Base-by-base conservation (phyloP, 129 eudicot genomes). In the Gnaphalium uliginosum region DNA sequence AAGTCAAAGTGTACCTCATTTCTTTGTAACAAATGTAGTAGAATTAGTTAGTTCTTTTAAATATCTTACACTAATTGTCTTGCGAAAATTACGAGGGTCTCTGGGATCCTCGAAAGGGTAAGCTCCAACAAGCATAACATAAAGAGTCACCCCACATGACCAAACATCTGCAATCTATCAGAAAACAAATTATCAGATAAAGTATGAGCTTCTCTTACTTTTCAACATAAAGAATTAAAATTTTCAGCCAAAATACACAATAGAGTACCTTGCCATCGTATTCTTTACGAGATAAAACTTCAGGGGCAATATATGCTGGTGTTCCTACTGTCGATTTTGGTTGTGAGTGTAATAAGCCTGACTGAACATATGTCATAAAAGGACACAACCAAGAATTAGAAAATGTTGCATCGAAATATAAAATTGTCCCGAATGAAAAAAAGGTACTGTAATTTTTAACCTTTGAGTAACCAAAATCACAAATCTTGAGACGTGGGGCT, bases 301-400 rank as follows among this genome's bases (percentile, higher is more conserved):
- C 97, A 1, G 97, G 97, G 51, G 96, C 96, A 71, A 92, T 92
- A 81, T 92, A 89, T 23, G 97, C 97, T 53, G 97, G 97, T 30
- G 97, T 92, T 72, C 97, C 97, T 4, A 92, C 97, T 56, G 89
- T 89, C 21, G 97, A 92, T 68, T 92, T 92, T 53, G 97, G 96
- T 83, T 88, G 90, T 0, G 96, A 89, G 65, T 92, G 96, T 75
- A 89, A 82, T 66, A 92, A 76, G 54, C 83, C 89, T n/a, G 97
- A 92, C 97, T 92, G 81, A 43, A 71, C 21, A 5, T 50, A 76
- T 14, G 37, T 26, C 57, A 22, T 26, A 69, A 72, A 71, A 27
- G 43, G 29, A 64, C 23, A 63, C 21, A 37, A 39, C 13, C 19
- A 67, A 65, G 66, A 65, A 62, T 48, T 15, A 30, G 22, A 30